A percentile compares a stretch with the other conserved stretches of the same genome.
These are phyloP conservation scores for Paragyromitra xinjiangensis DNA, from an alignment of 495 filamentous ascomycete species.

Conservation along the genomic window DNA sequence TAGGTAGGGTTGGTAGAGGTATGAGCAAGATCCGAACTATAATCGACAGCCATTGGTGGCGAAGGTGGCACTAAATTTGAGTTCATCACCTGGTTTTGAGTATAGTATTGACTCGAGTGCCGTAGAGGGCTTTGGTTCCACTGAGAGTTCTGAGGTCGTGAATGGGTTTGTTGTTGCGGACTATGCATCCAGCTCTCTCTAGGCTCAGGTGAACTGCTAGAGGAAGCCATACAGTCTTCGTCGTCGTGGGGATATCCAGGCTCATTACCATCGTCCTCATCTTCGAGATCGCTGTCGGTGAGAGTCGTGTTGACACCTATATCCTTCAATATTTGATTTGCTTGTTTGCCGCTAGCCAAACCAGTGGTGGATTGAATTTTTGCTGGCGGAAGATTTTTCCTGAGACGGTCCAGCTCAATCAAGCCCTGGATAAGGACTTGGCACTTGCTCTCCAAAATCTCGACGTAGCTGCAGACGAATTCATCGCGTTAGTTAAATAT, in stretches of 20 bases:
- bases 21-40: conserved; percentile 21
- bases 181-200: conserved; percentile 33
- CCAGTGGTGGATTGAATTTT: conserved; percentile 38
- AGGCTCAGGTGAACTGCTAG: conserved; percentile 42
- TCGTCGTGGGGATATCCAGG: conserved; percentile 35
- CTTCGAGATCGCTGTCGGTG: conserved; percentile 52
- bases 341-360: conserved; percentile 43
- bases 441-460: conserved; percentile 51
- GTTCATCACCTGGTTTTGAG: conserved; percentile 23
- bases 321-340: conserved; percentile 53
- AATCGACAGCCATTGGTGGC: conserved; percentile 28
- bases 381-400: conserved; percentile 43
- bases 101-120: conserved; percentile 28
- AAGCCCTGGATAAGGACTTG: conserved; percentile 49
- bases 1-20: conserved; percentile 17
- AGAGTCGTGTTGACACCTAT: conserved; percentile 51
- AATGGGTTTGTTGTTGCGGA: conserved; percentile 24
- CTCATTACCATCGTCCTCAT: conserved; percentile 43
- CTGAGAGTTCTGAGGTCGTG: conserved; percentile 24
- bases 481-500: conserved; percentile 10
- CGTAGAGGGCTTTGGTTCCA: conserved; percentile 36
- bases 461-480: conserved; percentile 38
- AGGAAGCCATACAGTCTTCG: conserved; percentile 32
- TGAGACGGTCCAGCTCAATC: conserved; percentile 47
- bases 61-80: conserved; percentile 31